These are phyloP conservation scores for Seiridium cupressi DNA, from an alignment of 2,329 filamentous ascomycete genomes.

Conservation along the genomic window DNA sequence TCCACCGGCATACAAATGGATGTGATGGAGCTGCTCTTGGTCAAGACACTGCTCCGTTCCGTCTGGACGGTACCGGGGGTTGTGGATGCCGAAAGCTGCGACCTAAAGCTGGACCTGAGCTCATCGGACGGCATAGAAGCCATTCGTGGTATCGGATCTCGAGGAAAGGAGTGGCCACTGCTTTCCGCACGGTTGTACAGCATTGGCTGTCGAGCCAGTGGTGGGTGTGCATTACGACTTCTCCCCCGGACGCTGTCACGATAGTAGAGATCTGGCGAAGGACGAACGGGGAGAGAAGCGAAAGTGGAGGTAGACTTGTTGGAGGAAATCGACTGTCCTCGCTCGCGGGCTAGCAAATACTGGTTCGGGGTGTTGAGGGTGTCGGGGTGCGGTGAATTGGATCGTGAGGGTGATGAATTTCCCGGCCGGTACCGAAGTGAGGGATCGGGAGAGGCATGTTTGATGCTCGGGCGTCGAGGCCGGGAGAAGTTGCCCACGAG, in stretches of 20 bases:
- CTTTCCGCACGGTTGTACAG: conserved; percentile 34
- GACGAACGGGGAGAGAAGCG: conserved; percentile 38
- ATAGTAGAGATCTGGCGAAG: conserved; percentile 36
- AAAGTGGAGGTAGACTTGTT: conserved; percentile 44
- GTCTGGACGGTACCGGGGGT: conserved; percentile 65
- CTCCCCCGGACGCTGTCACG: conserved; percentile 23
- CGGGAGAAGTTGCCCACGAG: conserved; percentile 59
- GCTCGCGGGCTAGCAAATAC: conserved; percentile 41
- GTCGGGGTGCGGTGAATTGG: conserved; percentile 22
- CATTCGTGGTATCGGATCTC: conserved; percentile 37
- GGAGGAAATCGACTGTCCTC: conserved; percentile 47
- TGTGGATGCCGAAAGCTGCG: conserved; percentile 53
- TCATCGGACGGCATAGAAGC: conserved; percentile 50
- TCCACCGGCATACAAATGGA: conserved; percentile 48
- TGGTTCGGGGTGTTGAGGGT: conserved; percentile 12
- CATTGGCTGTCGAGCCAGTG: conserved; percentile 24
- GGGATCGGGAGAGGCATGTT: conserved; percentile 35
- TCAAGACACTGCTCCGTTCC: conserved; percentile 78
- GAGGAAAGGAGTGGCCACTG: conserved; percentile 31
- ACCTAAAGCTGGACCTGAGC: conserved; percentile 54
- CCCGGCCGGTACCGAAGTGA: conserved; percentile 26
- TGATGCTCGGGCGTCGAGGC: conserved; percentile 53
- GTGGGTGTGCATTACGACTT: conserved; percentile 21
- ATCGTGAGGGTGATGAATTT: conserved; percentile 15
- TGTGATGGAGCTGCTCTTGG: conserved; percentile 73